Percentiles rank a stretch among this genome's conserved stretches.
phyloP scores from a whole-genome alignment of 208 protist species.

The Leishmania lainsoni region DNA sequence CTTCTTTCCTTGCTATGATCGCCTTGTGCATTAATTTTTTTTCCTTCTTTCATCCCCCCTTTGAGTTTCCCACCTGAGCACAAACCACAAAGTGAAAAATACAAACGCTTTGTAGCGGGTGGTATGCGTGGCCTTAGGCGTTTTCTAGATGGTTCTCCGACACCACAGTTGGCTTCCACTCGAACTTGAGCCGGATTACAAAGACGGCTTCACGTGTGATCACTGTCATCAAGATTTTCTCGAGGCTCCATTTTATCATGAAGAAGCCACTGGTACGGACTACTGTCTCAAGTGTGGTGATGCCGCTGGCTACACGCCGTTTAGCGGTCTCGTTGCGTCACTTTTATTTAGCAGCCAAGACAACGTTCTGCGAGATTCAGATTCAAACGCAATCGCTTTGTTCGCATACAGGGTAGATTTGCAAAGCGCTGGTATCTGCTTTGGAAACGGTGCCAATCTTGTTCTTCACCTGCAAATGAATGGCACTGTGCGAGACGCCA shows the following conservation, averaged over 20 bases:
- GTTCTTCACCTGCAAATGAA: conserved; percentile 23
- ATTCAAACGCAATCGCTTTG: conserved; percentile 27
- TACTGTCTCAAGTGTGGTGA: conserved; percentile 44
- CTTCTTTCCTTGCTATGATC: background rate
- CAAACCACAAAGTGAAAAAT: background rate
- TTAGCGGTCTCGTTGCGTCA: conserved; percentile 33
- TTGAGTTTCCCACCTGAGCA: background rate
- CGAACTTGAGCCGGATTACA: conserved; percentile 41
- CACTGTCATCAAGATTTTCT: conserved; percentile 37
- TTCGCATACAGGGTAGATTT: conserved; percentile 36
- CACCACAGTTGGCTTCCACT: conserved; percentile 47
- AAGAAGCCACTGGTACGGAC: conserved; percentile 31
- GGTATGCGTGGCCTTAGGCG: background rate
- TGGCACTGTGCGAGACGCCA: conserved; percentile 14
- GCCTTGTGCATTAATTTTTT: background rate
- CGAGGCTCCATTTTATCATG: conserved; percentile 42
- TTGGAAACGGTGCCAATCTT: conserved; percentile 29
- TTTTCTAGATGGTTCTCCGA: conserved; percentile 42
- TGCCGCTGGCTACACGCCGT: conserved; percentile 24
- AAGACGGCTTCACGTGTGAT: conserved; percentile 47
- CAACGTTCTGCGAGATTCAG: conserved; percentile 16
- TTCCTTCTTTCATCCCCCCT: too few relatives aligned
- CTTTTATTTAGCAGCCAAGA: conserved; percentile 29
- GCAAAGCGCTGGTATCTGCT: conserved; percentile 26
- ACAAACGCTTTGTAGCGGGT: background rate